phyloP scores from a whole-genome alignment of 352 stramenopile species.

The Phytophthora foliorum region DNA sequence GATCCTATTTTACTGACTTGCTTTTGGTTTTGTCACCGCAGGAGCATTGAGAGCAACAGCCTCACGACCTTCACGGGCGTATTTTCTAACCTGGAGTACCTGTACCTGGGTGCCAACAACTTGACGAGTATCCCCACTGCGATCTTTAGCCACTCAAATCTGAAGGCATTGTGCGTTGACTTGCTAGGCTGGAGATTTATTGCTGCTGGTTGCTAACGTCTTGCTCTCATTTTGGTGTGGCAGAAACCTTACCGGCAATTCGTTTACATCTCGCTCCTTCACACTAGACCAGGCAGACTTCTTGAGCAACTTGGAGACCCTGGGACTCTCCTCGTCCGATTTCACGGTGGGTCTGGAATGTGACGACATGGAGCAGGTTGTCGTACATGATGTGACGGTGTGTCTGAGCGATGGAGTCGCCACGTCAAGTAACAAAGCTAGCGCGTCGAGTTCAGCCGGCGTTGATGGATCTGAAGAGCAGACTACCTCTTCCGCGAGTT shows the following conservation, averaged over 20 bases:
- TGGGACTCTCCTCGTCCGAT: conserved; percentile 39
- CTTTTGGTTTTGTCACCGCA: conserved; percentile 1
- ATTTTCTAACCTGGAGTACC: conserved; percentile 54
- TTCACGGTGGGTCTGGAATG: conserved; percentile 35
- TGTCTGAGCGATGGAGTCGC: conserved; percentile 29
- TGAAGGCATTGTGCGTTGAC: conserved; percentile 46
- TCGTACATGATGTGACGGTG: conserved; percentile 35
- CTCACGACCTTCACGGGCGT: conserved; percentile 59
- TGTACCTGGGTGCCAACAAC: conserved; percentile 62
- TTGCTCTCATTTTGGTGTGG: conserved; percentile 2
- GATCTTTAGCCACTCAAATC: conserved; percentile 54
- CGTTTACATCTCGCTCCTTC: conserved; percentile 42
- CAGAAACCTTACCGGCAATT: conserved; percentile 49
- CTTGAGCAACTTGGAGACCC: conserved; percentile 38
- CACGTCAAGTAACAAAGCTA: conserved; percentile 22
- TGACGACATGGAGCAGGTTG: conserved; percentile 39
- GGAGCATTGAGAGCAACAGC: conserved; percentile 71
- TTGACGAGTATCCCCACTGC: conserved; percentile 53
- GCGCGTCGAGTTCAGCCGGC: conserved; percentile 16
- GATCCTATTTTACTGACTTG: not conserved
- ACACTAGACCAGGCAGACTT: conserved; percentile 44
- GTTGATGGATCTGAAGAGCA: conserved; percentile 13
- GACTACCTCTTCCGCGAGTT: conserved; percentile 1
- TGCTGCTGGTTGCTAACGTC: not conserved
- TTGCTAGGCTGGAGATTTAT: not conserved